Evolutionary conservation across 148 eudicot species (phyloP).

Genomic region (Chenopodium suecicum): DNA sequence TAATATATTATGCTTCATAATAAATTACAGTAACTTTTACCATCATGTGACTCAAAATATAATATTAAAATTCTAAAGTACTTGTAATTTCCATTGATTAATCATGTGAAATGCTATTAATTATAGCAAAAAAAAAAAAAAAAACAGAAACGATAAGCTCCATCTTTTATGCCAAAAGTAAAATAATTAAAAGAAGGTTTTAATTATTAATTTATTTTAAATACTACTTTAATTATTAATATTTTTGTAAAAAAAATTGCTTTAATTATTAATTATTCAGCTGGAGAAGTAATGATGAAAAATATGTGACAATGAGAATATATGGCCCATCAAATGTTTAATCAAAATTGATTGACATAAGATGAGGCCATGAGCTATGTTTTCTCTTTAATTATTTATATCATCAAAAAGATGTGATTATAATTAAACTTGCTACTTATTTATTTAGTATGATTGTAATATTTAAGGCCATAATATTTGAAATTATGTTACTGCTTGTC

Average conservation of each 20-base stretch:
- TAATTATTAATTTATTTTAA: no score
- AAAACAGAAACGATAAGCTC: slow-evolving; percentile 3
- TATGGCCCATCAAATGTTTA: slow-evolving; percentile 14
- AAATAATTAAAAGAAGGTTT: background rate
- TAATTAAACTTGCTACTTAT: background rate
- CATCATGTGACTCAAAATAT: background rate
- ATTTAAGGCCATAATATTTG: slow-evolving; percentile 14
- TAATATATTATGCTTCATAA: no score
- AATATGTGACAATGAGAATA: slow-evolving; percentile 13
- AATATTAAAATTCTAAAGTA: background rate
- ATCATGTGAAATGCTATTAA: background rate
- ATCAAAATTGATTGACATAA: slow-evolving; percentile 19
- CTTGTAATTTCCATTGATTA: background rate
- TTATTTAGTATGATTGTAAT: background rate
- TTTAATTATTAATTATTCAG: slow-evolving; percentile 2
- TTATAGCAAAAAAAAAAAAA: no score
- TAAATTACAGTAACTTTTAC: background rate
- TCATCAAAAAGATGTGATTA: background rate
- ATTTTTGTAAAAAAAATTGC: no score
- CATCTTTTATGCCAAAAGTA: slow-evolving; percentile 24
- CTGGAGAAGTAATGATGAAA: slow-evolving; percentile 13
- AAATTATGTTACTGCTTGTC: slow-evolving; percentile 3
- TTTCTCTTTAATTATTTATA: slow-evolving; percentile 6
- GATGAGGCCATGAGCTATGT: slow-evolving; percentile 24
- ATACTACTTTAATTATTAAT: background rate